Base-by-base conservation (phyloP, 768 basidiomycete genomes). In the Sporobolomyces phaffii region DNA sequence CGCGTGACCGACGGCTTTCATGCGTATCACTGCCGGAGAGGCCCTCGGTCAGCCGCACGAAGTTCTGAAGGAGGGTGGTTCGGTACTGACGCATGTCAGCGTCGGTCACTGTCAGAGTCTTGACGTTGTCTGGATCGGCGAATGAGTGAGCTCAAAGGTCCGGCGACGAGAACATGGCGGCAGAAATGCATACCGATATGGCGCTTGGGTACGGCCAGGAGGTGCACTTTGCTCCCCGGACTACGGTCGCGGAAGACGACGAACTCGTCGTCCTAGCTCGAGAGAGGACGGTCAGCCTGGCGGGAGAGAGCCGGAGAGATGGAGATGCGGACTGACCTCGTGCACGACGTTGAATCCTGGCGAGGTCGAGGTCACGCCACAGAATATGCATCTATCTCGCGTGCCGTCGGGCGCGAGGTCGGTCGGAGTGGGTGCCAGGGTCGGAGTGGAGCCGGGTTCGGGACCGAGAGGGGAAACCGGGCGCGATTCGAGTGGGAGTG, bases 81-180 rank as follows among this genome's bases (percentile, higher is more conserved):
- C 22, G 11, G 24, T n/a, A 45, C 65, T 43, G 29, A 68, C 70
- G n/a, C 56, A 72, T 57, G 3, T 22, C 48, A 0, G 29, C 22
- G 18, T 72, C 66, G 13, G 41, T 26, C 0, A 10, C 8, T 6
- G 9, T 8, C 0, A 72, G 56, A 4, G 54, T 51, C 31, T 72
- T 72, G 62, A 68, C 66, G 45, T 68, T 72, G n/a, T 64, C 70
- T 71, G 62, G n/a, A 18, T 0, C 2, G 13, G 18, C 34, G 45
- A 3, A 5, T 4, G 51, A 20, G 31, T 34, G 20, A 13, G 31
- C 38, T 9, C 13, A 34, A 54, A 18, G 26, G 2, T 22, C 10
- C 50, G 29, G 3, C 14, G n/a, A 18, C 5, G 15, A 4, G 33
- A 15, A 24, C 17, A 17, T 15, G 22, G 18, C n/a, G 45, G 20